phyloP scores from a whole-genome alignment of 257 asterid genomes.

The Nyctanthes arbortristis region DNA sequence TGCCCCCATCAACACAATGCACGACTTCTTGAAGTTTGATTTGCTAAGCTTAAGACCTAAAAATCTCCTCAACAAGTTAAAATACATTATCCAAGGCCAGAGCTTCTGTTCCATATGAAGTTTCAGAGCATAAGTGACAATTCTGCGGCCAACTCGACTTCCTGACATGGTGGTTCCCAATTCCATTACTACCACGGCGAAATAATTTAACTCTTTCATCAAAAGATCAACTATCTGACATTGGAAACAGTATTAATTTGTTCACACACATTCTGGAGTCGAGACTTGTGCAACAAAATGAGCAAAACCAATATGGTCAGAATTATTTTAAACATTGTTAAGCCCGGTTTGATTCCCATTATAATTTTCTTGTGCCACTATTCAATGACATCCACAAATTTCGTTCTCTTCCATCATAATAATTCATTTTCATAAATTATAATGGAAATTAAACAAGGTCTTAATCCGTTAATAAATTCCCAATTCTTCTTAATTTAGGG shows the following conservation, averaged over 20 bases:
- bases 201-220: constrained; percentile 22
- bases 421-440: too few relatives aligned
- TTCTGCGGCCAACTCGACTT: constrained; percentile 49
- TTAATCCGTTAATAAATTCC: constrained; percentile 11
- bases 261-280: background rate
- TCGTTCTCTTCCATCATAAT: too few relatives aligned
- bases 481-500: background rate
- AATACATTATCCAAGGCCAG: constrained; percentile 55
- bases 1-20: constrained; percentile 54
- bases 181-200: constrained; percentile 28
- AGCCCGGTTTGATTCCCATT: too few relatives aligned
- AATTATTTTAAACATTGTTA: constrained; percentile 21
- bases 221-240: background rate
- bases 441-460: too few relatives aligned
- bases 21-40: constrained; percentile 56
- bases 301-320: constrained; percentile 26
- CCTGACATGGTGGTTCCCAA: constrained; percentile 45
- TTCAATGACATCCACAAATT: too few relatives aligned
- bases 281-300: constrained; percentile 14
- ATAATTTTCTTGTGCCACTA: too few relatives aligned
- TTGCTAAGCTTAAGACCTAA: constrained; percentile 45
- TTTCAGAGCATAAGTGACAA: constrained; percentile 51
- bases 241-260: background rate
- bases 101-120: constrained; percentile 52
- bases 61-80: constrained; percentile 43